Evolutionary conservation across 305 asterid species (phyloP), one percentile per base, ranked within the genome.

Genomic region (Galium porrigens): DNA sequence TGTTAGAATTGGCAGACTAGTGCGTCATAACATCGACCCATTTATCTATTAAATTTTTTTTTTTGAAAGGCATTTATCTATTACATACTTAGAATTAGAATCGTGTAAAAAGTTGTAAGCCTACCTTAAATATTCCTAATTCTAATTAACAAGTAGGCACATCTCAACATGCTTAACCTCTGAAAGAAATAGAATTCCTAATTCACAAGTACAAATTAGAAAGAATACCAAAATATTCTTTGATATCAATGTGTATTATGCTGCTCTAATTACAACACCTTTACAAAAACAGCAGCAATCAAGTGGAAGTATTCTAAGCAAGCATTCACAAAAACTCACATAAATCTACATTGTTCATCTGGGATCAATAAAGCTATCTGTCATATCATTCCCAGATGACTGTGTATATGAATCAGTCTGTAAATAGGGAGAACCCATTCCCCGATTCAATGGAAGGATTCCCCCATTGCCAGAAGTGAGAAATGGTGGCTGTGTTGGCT

Each of bases 401-500:
- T 63, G 67, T 25, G 88, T 74, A 29, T 59, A 15, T 6, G 84
- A 74, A 41, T 67, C 74, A 0, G 80, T 71, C 68, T 63, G 78
- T 15, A 63, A 73, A 15, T 58, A 54, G 30, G 76, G 58, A 30
- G 67, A 58, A 3, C 71, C 73, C 0, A 41, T n/a, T 0, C 37
- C 10, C 6, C 58, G 63, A 52, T 55, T 63, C 18, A 71, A 78
- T 2, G 44, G 74, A 34, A 54, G 6, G 14, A 69, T 48, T 51
- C 75, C 82, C 14, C 66, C 68, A 54, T 66, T 73, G 49, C 42
- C 52, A 46, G 83, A 70, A 64, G 42, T 76, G 63, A 85, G 77
- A 72, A 83, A 83, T 0, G 92, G 88, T 0, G 88, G 88, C 61
- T 83, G 88, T 15, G 72, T 76, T 57, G 88, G 83, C 70, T 60